Conservation (phyloP, 2,329 filamentous ascomycete genomes). For the Xylaria sp. region DNA sequence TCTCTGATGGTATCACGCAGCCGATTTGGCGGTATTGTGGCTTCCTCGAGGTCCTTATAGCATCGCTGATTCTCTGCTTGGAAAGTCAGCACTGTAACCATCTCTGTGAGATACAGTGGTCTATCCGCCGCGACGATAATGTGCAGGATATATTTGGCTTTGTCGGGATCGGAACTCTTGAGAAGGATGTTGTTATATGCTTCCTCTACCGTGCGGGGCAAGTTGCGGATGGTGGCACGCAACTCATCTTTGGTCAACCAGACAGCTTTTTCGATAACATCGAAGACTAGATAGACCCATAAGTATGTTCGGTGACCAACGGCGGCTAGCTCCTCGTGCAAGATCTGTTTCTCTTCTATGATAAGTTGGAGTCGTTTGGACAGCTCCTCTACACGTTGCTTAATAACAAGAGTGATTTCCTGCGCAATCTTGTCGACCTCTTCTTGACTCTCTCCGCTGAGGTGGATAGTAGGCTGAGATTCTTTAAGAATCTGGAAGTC, state of each 20-base stretch:
- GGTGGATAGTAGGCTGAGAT: conserved; percentile 37
- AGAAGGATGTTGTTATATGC: conserved; percentile 46
- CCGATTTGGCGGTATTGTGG: not conserved
- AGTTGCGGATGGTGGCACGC: conserved; percentile 12
- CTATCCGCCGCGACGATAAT: conserved; percentile 43
- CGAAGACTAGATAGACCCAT: conserved; percentile 34
- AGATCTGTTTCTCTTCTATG: not conserved
- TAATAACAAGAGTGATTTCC: conserved; percentile 42
- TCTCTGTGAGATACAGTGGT: conserved; percentile 44
- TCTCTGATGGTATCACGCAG: conserved; percentile 14
- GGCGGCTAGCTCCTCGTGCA: conserved; percentile 20
- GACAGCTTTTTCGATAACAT: conserved; percentile 22
- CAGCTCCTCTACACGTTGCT: conserved; percentile 28
- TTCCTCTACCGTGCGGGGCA: conserved; percentile 38
- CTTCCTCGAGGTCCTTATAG: conserved; percentile 47
- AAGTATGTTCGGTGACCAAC: conserved; percentile 36
- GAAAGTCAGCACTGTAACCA: conserved; percentile 39
- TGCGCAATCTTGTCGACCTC: conserved; percentile 38
- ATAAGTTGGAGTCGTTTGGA: not conserved
- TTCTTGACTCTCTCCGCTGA: conserved; percentile 36
- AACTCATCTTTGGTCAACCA: not conserved
- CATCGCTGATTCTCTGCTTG: conserved; percentile 52
- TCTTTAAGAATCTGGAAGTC: conserved; percentile 33
- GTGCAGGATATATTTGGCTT: conserved; percentile 42
- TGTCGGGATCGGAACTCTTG: conserved; percentile 34